Conservation (phyloP, 306 rosid species). For the Corylus avellana region DNA sequence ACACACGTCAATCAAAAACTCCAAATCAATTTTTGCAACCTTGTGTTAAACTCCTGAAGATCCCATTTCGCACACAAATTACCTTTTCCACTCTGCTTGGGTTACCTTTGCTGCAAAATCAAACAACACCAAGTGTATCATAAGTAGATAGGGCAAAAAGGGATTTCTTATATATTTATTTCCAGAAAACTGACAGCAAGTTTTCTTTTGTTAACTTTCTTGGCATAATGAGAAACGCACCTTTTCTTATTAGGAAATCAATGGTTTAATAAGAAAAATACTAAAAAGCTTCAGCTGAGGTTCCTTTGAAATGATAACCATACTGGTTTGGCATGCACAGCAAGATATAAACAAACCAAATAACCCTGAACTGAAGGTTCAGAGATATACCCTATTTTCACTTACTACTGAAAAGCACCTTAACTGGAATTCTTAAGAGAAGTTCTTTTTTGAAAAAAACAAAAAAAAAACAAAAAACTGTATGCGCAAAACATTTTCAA, state of each 20-base stretch:
- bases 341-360: not conserved
- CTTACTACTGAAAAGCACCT: not conserved
- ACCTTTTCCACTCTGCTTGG: conserved; percentile 96
- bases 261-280: not conserved
- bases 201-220: not conserved
- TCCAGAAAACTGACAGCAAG: not conserved
- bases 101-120: conserved; percentile 69
- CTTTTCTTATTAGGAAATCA: not conserved
- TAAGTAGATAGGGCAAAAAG: conserved; percentile 20
- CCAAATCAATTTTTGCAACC: conserved; percentile 38
- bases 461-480: not conserved
- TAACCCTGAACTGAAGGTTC: not conserved
- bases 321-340: not conserved
- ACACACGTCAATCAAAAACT: conserved; percentile 38
- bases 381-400: not conserved
- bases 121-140: conserved; percentile 9
- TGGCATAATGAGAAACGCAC: not conserved
- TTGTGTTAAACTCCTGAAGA: conserved; percentile 36
- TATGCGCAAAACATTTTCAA: not conserved
- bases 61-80: conserved; percentile 29
- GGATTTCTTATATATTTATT: not conserved
- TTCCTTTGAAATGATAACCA: not conserved
- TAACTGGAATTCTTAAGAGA: not conserved
- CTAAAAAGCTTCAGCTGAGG: not conserved
- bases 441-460: not conserved